Evolutionary conservation across 2,329 filamentous ascomycete genomes (phyloP), one percentile per base, ranked within the genome.

Genomic region (Penicillium capsulatum): DNA sequence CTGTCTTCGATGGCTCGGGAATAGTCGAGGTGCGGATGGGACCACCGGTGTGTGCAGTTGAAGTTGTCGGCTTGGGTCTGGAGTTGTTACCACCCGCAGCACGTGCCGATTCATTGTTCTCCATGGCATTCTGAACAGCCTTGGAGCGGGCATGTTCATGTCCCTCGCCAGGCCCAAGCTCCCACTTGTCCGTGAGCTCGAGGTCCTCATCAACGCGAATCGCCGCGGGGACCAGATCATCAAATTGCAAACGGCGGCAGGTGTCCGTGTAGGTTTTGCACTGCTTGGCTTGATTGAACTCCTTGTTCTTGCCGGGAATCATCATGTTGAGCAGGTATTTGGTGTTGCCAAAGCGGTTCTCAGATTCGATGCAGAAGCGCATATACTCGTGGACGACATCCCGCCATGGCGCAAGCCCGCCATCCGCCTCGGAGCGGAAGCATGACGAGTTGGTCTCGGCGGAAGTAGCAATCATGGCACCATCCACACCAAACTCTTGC

Each of bases 401-500:
- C 44, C 74, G 70, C 91, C 91, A 97, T 1, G 76, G 71, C 0
- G 79, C 75, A 22, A 82, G 59, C 1, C 86, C 88, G 8, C 88
- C 89, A 28, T 86, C 77, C 1, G 73, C 76, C 26, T 76, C 67
- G 1, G 75, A 63, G 27, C 85, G 77, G 71, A 98, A 98, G 57
- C 86, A 90, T 50, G 86, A 94, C 3, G 89, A 80, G 60, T 98
- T 98, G 48, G 83, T 79, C 70, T 98, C 92, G 1, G 92, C 92
- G 3, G 87, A 78, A 3, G 88, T 92, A 7, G 92, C 92, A 56
- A 98, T 97, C 92, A 98, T 98, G 45, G 87, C 92, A 4, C 90
- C 91, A 58, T 97, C 90, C 4, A 85, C 86, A n/a, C 82, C 83
- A 59, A 79, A 96, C 61, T 95, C 84, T 17, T 77, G 57, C 45